Percentiles rank a stretch among this genome's conserved stretches.
phyloP scores from a whole-genome alignment of 331 rosid species.

The Prunus yedoensis region DNA sequence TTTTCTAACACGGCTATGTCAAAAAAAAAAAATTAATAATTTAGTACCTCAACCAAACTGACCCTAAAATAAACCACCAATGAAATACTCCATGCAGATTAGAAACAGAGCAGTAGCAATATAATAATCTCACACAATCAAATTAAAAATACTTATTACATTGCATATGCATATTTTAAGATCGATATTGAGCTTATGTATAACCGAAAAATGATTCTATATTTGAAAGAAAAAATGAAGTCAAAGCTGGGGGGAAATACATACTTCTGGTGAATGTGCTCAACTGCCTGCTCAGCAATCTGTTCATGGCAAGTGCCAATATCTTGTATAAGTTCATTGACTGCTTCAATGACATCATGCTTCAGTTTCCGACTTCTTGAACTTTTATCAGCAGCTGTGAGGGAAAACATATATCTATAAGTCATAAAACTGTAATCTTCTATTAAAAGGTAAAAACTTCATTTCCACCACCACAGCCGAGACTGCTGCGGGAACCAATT shows the following conservation, averaged over 20 bases:
- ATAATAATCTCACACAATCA: background rate
- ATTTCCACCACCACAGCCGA: conserved; percentile 9
- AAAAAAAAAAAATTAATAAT: background rate
- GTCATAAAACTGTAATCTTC: background rate
- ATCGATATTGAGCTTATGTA: background rate
- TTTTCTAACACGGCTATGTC: background rate
- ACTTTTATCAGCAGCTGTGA: conserved; percentile 85
- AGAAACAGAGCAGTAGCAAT: background rate
- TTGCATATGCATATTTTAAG: background rate
- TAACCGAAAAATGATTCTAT: background rate
- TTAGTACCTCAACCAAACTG: background rate
- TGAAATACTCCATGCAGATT: background rate
- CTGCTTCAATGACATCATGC: conserved; percentile 97
- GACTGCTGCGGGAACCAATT: background rate
- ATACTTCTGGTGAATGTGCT: conserved; percentile 98
- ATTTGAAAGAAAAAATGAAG: background rate
- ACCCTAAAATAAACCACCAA: background rate
- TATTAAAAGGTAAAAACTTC: conserved; percentile 21
- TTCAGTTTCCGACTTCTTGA: conserved; percentile 75
- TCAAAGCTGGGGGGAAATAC: conserved; percentile 4
- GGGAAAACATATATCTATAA: conserved; percentile 18
- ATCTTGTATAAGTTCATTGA: conserved; percentile 94
- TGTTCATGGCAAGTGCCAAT: conserved; percentile 78
- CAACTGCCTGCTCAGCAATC: conserved; percentile 98
- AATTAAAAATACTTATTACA: background rate